A percentile compares a stretch with the other conserved stretches of the same genome.
These are phyloP conservation scores for Verbascum thapsus DNA, from an alignment of 257 asterid genomes.

Conservation along the genomic window DNA sequence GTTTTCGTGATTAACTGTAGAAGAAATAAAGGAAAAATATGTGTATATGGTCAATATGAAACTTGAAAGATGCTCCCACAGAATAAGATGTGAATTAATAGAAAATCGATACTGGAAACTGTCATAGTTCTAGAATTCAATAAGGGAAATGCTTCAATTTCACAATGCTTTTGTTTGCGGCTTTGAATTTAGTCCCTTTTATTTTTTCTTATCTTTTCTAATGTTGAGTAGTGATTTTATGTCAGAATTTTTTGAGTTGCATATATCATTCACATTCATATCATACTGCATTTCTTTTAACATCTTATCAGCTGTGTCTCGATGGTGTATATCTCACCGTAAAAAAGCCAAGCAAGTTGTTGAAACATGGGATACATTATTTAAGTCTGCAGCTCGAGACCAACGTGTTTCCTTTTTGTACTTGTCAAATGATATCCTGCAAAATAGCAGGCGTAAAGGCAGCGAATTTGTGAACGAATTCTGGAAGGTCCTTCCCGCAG, in stretches of 20 bases:
- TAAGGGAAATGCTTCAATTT: too few species aligned
- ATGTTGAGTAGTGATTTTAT: background rate
- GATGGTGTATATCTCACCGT: slow-evolving; percentile 82
- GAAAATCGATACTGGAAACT: too few species aligned
- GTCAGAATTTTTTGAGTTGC: background rate
- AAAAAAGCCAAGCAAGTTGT: slow-evolving; percentile 89
- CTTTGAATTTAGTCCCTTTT: too few species aligned
- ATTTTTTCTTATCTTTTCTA: too few species aligned
- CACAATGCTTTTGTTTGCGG: too few species aligned
- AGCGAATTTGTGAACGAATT: slow-evolving; percentile 94
- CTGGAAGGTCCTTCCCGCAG: slow-evolving; percentile 90
- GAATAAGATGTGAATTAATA: too few species aligned
- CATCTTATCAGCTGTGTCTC: slow-evolving; percentile 72
- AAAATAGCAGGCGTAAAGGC: slow-evolving; percentile 96
- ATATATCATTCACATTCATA: slow-evolving; percentile 20
- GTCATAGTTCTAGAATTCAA: too few species aligned
- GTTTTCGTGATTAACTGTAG: background rate
- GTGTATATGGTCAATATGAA: too few species aligned
- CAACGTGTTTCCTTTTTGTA: slow-evolving; percentile 81
- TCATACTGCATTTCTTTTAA: slow-evolving; percentile 42
- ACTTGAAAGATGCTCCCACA: too few species aligned
- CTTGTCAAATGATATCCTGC: slow-evolving; percentile 91
- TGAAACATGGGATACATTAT: slow-evolving; percentile 83
- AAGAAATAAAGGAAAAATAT: background rate
- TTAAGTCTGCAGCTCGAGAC: slow-evolving; percentile 72